phyloP scores from a whole-genome alignment of 768 basidiomycete species.

The Mycena leptocephala region DNA sequence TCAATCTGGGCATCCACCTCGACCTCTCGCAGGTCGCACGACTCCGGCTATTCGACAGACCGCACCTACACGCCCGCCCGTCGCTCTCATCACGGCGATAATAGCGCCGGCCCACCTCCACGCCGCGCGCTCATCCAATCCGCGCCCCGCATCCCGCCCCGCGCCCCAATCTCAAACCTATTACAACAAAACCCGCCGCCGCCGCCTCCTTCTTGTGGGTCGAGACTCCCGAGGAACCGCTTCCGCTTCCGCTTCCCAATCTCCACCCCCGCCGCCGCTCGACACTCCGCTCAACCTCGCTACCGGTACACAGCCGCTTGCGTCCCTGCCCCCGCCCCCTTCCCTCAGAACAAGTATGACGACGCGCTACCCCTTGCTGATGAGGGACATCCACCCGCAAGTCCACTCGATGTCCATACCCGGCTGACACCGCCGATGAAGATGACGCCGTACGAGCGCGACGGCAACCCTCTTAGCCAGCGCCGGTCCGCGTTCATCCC shows the following conservation, averaged over 20 bases:
- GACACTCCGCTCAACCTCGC: not conserved
- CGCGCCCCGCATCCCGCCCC: slow-evolving; percentile 16
- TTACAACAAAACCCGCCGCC: slow-evolving; percentile 4
- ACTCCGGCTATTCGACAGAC: slow-evolving; percentile 25
- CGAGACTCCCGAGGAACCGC: not conserved
- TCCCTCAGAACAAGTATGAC: not conserved
- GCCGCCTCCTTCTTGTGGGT: not conserved
- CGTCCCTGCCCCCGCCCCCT: not conserved
- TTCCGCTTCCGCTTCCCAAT: not conserved
- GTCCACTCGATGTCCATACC: not conserved
- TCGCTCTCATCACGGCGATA: not conserved
- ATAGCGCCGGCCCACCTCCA: not conserved
- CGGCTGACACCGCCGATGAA: not conserved
- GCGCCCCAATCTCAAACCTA: slow-evolving; percentile 7
- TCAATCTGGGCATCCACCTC: slow-evolving; percentile 1
- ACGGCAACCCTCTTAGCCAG: slow-evolving; percentile 30
- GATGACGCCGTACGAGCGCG: too few relatives aligned
- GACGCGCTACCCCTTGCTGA: not conserved
- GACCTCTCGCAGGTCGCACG: slow-evolving; percentile 21
- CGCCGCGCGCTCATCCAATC: slow-evolving; percentile 16
- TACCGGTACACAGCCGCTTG: not conserved
- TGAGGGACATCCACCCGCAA: not conserved
- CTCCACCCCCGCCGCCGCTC: not conserved
- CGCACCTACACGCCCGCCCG: slow-evolving; percentile 24
- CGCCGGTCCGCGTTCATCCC: slow-evolving; percentile 26